A percentile compares a stretch with the other conserved stretches of the same genome.
Conservation (phyloP, 2,329 filamentous ascomycete species). For the Fusarium heterosporum region DNA sequence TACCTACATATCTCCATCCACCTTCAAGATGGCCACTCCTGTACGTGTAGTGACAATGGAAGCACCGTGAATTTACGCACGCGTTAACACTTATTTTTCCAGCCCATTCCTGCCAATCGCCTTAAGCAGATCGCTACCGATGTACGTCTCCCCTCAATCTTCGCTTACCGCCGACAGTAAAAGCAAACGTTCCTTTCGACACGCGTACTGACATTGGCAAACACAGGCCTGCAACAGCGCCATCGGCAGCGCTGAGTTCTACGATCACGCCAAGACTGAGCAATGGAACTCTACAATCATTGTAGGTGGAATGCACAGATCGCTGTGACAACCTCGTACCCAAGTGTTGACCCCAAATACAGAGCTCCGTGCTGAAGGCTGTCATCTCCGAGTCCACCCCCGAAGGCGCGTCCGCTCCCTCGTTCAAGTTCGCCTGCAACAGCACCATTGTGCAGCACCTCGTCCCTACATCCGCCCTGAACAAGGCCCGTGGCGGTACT, state of each 20-base stretch:
- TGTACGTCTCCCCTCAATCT: constrained; percentile 63
- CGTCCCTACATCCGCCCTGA: constrained; percentile 73
- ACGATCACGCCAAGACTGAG: constrained; percentile 87
- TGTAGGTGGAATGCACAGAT: constrained; percentile 62
- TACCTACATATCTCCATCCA: constrained; percentile 29
- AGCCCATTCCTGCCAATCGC: constrained; percentile 82
- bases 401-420: constrained; percentile 66
- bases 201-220: constrained; percentile 26
- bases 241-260: constrained; percentile 78
- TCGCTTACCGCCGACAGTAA: constrained; percentile 41
- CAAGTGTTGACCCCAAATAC: constrained; percentile 33
- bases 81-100: constrained; percentile 41
- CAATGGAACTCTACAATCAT: constrained; percentile 95
- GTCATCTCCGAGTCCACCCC: constrained; percentile 80
- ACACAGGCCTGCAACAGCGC: constrained; percentile 83
- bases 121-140: constrained; percentile 88
- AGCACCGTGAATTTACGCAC: neutral
- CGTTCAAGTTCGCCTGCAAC: constrained; percentile 96
- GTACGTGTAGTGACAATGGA: constrained; percentile 42
- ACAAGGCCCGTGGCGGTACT: constrained; percentile 67
- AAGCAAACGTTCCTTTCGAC: constrained; percentile 12
- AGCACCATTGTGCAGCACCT: constrained; percentile 98
- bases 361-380: constrained; percentile 82
- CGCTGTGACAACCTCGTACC: constrained; percentile 3
- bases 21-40: constrained; percentile 54